Evolutionary conservation across 257 asterid species (phyloP).

Genomic region (Leptodermis oblonga): DNA sequence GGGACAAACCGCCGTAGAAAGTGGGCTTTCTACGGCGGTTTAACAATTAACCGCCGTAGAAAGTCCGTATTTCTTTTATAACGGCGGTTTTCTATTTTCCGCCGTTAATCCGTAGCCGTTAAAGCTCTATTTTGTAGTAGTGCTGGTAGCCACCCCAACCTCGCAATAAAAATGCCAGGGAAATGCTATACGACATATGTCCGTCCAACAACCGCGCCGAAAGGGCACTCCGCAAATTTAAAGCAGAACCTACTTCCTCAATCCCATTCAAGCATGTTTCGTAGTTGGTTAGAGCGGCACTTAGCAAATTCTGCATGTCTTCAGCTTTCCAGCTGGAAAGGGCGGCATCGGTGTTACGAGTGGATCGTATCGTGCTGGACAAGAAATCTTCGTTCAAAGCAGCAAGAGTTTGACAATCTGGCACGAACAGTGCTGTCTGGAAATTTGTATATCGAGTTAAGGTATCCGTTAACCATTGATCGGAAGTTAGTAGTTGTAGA

Average conservation of each 20-base stretch:
- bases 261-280: constrained; percentile 67
- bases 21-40: too few relatives aligned
- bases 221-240: constrained; percentile 34
- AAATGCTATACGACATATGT: constrained; percentile 48
- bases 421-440: constrained; percentile 31
- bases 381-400: constrained; percentile 47
- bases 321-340: constrained; percentile 37
- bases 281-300: constrained; percentile 59
- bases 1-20: too few relatives aligned
- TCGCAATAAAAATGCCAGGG: constrained; percentile 48
- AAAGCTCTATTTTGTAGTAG: too few relatives aligned
- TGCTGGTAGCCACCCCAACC: constrained; percentile 55
- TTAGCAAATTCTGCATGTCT: constrained; percentile 51
- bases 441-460: constrained; percentile 8
- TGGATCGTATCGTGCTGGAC: constrained; percentile 4
- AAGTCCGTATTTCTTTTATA: too few relatives aligned
- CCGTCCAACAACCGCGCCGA: constrained; percentile 45
- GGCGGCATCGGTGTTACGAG: constrained; percentile 2
- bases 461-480: constrained; percentile 25
- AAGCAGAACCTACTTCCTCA: constrained; percentile 29
- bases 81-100: too few relatives aligned
- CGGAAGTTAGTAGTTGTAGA: constrained; percentile 33
- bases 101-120: too few relatives aligned
- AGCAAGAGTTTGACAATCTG: constrained; percentile 48
- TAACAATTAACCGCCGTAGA: too few relatives aligned